Conservation (phyloP, 345 rosid genomes). For the Salix exigua region DNA sequence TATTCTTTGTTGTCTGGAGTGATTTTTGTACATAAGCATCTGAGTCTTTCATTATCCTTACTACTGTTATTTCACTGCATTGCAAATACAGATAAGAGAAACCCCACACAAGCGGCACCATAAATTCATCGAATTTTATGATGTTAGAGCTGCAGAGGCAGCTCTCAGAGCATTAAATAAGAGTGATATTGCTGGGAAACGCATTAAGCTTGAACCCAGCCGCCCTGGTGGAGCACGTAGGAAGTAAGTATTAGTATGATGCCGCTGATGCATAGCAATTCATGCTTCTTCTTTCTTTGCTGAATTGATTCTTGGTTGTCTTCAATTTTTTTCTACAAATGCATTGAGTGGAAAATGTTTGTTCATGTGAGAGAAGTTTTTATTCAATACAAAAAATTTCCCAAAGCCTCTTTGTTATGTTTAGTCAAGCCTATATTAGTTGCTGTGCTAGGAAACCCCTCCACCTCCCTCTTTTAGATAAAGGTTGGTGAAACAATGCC, state of each 20-base stretch:
- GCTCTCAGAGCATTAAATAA: constrained; percentile 82
- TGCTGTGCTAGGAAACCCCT: neutral
- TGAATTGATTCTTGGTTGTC: neutral
- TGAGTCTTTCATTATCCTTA: neutral
- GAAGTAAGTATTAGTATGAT: constrained; percentile 44
- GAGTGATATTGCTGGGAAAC: constrained; percentile 93
- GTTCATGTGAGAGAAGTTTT: neutral
- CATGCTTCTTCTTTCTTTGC: neutral
- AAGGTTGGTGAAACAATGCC: neutral
- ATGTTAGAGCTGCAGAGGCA: constrained; percentile 89
- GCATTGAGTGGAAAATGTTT: neutral
- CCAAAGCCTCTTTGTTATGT: neutral
- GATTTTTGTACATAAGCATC: neutral
- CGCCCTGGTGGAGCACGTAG: constrained; percentile 96
- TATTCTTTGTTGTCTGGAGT: neutral
- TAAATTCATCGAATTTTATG: constrained; percentile 87
- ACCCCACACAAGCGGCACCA: constrained; percentile 90
- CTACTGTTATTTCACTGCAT: neutral
- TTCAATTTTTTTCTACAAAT: neutral
- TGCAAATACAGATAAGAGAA: constrained; percentile 77
- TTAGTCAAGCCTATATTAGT: neutral
- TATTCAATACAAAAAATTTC: too few species aligned
- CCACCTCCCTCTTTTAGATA: neutral
- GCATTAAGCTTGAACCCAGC: constrained; percentile 96
- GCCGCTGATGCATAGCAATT: neutral